Evolutionary conservation across 495 filamentous ascomycete species (phyloP), one percentile per base, ranked within the genome.

Genomic region (Parachaetomium inaequale): DNA sequence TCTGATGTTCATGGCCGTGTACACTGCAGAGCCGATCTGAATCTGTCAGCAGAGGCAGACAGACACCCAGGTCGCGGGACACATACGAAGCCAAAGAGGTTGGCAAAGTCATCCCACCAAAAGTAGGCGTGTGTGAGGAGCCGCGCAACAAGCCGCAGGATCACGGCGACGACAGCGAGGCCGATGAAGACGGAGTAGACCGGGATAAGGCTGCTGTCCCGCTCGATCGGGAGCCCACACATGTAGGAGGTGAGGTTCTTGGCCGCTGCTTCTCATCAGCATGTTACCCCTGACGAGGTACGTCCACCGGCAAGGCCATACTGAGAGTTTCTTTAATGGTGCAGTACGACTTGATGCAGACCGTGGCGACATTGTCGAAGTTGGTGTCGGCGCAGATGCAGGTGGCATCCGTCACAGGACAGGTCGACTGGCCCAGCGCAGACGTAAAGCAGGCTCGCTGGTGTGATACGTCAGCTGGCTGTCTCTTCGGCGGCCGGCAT

Each of bases 71-170:
- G 11, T 26, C 4, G 17, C 2, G 11, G 23, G 6, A 5, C n/a
- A 54, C 58, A 23, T 64, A 68, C 64, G 49, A 74, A 65, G 32
- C 51, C 70, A 23, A 69, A 65, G 17, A 71, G 42, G 67, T 69
- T 69, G 66, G 46, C 65, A 49, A 69, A 45, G 57, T 74, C 72
- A 28, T 74, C 72, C 65, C 69, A 74, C 72, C 72, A 73, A 32
- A 73, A 74, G 40, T 70, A 71, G 3, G 66, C 72, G 14, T 67
- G 60, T 7, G 68, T 71, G 23, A 73, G 26, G 17, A 74, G 7
- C 1, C 72, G 68, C 8, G 72, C 66, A 7, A 67, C 8, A 14
- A 74, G n/a, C 7, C 72, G 69, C 23, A 73, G 47, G 5, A 49
- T 19, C 12, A 74, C 68, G 21, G 68, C 68, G 2, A 71, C 10